These are phyloP conservation scores for Fraxinus paxiana DNA, from an alignment of 305 asterid species.

Conservation along the genomic window DNA sequence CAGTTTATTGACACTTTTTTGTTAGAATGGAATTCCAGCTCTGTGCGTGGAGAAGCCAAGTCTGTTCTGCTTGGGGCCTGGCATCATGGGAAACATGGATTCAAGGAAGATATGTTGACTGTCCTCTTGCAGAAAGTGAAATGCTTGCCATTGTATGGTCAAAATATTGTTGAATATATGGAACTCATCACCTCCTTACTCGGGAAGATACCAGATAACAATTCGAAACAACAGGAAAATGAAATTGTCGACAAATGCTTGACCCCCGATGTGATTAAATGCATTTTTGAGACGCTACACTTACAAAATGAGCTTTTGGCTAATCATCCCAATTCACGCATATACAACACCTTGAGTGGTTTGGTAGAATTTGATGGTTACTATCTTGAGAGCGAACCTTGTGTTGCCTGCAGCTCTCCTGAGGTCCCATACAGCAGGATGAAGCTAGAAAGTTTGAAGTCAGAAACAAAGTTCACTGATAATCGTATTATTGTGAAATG, in stretches of 20 bases:
- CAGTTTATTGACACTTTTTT: slow-evolving; percentile 84
- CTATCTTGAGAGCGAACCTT: slow-evolving; percentile 99
- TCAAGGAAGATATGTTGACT: slow-evolving; percentile 72
- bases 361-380: slow-evolving; percentile 99
- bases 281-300: slow-evolving; percentile 86
- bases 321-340: slow-evolving; percentile 99
- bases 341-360: slow-evolving; percentile 92
- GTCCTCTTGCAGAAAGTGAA: slow-evolving; percentile 80
- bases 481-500: slow-evolving; percentile 97
- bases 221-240: slow-evolving; percentile 53
- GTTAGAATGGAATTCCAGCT: slow-evolving; percentile 91
- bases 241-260: slow-evolving; percentile 82
- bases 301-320: slow-evolving; percentile 98
- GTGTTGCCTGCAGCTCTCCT: slow-evolving; percentile 99
- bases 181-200: slow-evolving; percentile 82
- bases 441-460: slow-evolving; percentile 96
- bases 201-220: slow-evolving; percentile 68
- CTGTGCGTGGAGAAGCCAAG: slow-evolving; percentile 92
- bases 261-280: slow-evolving; percentile 72
- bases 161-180: slow-evolving; percentile 77
- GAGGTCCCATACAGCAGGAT: slow-evolving; percentile 97
- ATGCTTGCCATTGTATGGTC: slow-evolving; percentile 88
- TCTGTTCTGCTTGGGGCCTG: slow-evolving; percentile 81
- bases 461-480: slow-evolving; percentile 98
- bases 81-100: slow-evolving; percentile 81